Evolutionary conservation across 164 flowering plant species (phyloP).

Genomic region (Liriodendron chinense): DNA sequence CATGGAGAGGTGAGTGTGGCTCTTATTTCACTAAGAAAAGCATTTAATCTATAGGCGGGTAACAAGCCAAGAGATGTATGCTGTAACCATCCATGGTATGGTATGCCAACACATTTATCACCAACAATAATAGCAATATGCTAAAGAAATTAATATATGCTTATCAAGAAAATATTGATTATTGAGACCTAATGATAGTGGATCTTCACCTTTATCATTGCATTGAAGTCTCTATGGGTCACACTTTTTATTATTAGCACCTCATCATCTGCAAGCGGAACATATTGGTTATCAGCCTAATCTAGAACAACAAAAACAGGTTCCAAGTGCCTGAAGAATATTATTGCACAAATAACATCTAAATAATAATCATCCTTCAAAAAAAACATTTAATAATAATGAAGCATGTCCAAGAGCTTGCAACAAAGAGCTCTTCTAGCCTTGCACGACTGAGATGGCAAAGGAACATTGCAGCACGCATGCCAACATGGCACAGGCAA

Average conservation of each 20-base stretch:
- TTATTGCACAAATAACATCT: not conserved
- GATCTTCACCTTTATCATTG: constrained; percentile 82
- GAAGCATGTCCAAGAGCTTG: not conserved
- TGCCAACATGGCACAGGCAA: not conserved
- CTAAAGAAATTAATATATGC: not conserved
- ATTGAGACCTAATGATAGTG: not conserved
- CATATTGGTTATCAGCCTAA: not conserved
- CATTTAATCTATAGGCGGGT: not conserved
- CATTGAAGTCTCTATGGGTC: constrained; percentile 92
- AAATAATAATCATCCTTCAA: not conserved
- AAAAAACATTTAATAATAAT: no score
- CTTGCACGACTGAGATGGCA: not conserved
- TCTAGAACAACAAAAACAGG: not conserved
- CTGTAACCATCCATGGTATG: not conserved
- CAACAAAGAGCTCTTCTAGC: not conserved
- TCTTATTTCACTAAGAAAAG: not conserved
- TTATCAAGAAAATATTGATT: not conserved
- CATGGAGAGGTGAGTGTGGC: not conserved
- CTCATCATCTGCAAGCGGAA: constrained; percentile 70
- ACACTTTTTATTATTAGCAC: constrained; percentile 95
- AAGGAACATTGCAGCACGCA: not conserved
- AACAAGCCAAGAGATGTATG: no score
- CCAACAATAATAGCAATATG: not conserved
- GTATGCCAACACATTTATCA: not conserved
- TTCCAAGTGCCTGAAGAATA: not conserved